A percentile compares a stretch with the other conserved stretches of the same genome.
Conservation (phyloP, 2,329 filamentous ascomycete species). For the Hypoxylon sp. region DNA sequence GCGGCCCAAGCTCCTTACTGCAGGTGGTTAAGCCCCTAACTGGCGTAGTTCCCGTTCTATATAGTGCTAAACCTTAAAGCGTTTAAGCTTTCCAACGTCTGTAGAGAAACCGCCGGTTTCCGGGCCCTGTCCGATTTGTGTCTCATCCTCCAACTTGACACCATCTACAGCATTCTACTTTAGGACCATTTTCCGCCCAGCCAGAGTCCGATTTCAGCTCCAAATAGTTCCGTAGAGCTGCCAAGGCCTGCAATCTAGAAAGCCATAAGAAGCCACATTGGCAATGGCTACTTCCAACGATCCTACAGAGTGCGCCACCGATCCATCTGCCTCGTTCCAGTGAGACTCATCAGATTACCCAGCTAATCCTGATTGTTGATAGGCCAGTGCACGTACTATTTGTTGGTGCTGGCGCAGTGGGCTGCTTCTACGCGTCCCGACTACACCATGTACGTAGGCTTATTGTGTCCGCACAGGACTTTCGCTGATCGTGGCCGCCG, state of each 20-base stretch:
- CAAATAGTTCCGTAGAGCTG: background rate
- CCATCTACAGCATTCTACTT: slow-evolving; percentile 2
- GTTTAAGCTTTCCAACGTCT: background rate
- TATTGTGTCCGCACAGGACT: background rate
- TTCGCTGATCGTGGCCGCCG: slow-evolving; percentile 15
- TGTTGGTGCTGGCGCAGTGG: slow-evolving; percentile 77
- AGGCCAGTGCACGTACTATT: slow-evolving; percentile 71
- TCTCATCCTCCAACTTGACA: background rate
- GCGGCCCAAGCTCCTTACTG: slow-evolving; percentile 24
- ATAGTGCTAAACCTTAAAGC: background rate
- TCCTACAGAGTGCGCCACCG: slow-evolving; percentile 27
- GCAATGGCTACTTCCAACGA: slow-evolving; percentile 25
- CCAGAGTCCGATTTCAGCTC: background rate
- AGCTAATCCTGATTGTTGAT: slow-evolving; percentile 13
- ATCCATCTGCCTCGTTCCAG: slow-evolving; percentile 3
- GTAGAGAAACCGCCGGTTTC: slow-evolving; percentile 5
- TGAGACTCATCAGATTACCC: background rate
- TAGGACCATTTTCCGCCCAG: background rate
- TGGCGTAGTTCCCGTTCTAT: background rate
- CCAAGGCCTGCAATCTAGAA: background rate
- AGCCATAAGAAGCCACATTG: slow-evolving; percentile 7
- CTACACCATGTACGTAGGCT: slow-evolving; percentile 65
- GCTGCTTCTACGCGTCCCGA: slow-evolving; percentile 78
- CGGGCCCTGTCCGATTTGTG: background rate
- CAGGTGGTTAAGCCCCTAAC: background rate